Percentiles rank a stretch among this genome's conserved stretches.
Evolutionary conservation across 2,329 filamentous ascomycete genomes (phyloP).

Genomic region (Aureobasidium subglaciale): DNA sequence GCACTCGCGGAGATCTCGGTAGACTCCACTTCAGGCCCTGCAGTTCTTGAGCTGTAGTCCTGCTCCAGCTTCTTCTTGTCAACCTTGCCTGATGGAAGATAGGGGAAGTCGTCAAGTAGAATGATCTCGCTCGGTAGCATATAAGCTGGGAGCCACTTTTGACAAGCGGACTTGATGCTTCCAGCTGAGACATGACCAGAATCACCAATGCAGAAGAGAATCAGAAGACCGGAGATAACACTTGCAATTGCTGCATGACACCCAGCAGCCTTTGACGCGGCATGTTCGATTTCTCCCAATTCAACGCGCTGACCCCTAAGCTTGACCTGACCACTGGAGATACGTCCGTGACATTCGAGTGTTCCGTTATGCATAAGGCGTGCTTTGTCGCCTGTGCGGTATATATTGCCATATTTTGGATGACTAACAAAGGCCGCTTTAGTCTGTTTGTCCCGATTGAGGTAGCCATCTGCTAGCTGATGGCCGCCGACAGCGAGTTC

Average conservation of each 20-base stretch:
- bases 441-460: conserved; percentile 75
- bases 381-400: conserved; percentile 81
- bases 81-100: conserved; percentile 75
- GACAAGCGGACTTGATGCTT: conserved; percentile 53
- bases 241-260: conserved; percentile 60
- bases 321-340: conserved; percentile 77
- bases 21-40: conserved; percentile 12
- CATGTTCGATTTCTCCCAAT: conserved; percentile 61
- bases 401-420: conserved; percentile 58
- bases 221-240: conserved; percentile 61
- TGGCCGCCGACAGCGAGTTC: conserved; percentile 76
- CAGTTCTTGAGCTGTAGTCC: conserved; percentile 51
- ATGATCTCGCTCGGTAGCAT: conserved; percentile 77
- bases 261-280: conserved; percentile 50
- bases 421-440: conserved; percentile 62
- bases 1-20: conserved; percentile 22
- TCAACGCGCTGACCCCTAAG: conserved; percentile 77
- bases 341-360: conserved; percentile 76
- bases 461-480: conserved; percentile 73
- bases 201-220: conserved; percentile 64
- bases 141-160: conserved; percentile 68
- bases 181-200: conserved; percentile 31
- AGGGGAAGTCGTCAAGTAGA: conserved; percentile 58
- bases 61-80: conserved; percentile 37
- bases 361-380: conserved; percentile 58